Evolutionary conservation across 2,329 filamentous ascomycete species (phyloP).

Genomic region (Fusarium sp.): DNA sequence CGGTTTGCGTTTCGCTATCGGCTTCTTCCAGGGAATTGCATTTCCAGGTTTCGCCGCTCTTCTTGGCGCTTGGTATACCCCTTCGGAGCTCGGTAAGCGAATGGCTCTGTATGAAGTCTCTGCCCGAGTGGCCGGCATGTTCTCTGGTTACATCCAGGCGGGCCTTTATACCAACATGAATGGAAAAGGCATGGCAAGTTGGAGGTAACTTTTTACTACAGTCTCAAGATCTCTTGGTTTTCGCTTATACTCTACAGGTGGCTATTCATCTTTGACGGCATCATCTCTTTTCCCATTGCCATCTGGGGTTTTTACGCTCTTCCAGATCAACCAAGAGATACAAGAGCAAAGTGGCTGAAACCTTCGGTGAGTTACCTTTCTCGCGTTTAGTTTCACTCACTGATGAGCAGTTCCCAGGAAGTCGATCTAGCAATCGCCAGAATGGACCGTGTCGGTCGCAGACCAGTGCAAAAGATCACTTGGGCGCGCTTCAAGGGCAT

Average conservation of each 20-base stretch:
- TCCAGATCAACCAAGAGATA: slow-evolving; percentile 21
- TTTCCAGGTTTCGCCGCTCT: slow-evolving; percentile 42
- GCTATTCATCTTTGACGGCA: slow-evolving; percentile 53
- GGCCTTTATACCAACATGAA: slow-evolving; percentile 49
- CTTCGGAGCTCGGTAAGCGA: slow-evolving; percentile 43
- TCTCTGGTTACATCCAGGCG: slow-evolving; percentile 50
- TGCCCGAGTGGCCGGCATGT: slow-evolving; percentile 39
- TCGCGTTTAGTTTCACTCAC: neutral
- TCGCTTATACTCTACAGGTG: slow-evolving; percentile 43
- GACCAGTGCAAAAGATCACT: slow-evolving; percentile 17
- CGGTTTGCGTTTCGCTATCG: slow-evolving; percentile 45
- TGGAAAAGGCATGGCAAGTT: slow-evolving; percentile 33
- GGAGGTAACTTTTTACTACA: slow-evolving; percentile 19
- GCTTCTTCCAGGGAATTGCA: slow-evolving; percentile 42
- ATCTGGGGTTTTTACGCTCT: slow-evolving; percentile 30
- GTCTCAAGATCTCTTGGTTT: no score
- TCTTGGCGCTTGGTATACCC: slow-evolving; percentile 46
- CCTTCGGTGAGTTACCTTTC: neutral
- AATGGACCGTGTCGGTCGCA: slow-evolving; percentile 15
- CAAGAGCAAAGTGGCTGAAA: slow-evolving; percentile 18
- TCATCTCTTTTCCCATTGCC: slow-evolving; percentile 28
- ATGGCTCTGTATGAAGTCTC: slow-evolving; percentile 42
- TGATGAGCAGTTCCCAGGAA: neutral
- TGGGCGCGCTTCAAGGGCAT: slow-evolving; percentile 20
- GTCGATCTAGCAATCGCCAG: slow-evolving; percentile 5